phyloP scores from a whole-genome alignment of 129 eudicot species.

The Sambucus nigra region DNA sequence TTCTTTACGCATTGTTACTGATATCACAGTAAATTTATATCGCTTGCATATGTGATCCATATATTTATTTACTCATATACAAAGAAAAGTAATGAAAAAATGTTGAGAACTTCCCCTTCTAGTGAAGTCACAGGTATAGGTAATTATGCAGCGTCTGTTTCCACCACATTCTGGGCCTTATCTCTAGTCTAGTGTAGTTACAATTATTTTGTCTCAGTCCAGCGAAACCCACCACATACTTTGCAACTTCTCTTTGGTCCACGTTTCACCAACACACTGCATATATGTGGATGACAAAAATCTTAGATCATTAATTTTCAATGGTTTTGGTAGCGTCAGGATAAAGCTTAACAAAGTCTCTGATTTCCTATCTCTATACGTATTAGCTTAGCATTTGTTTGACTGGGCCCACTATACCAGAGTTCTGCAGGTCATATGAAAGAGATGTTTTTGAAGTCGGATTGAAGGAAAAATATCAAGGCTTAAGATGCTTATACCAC shows the following conservation, averaged over 20 bases:
- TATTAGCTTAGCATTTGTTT: no score
- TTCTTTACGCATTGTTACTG: no score
- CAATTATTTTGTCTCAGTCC: constrained; percentile 11
- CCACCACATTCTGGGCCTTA: constrained; percentile 12
- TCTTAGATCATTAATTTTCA: constrained; percentile 1
- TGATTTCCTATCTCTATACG: no score
- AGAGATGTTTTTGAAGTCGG: no score
- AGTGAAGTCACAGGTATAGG: neutral
- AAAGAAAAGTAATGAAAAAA: neutral
- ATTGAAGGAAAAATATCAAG: no score
- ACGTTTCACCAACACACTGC: constrained; percentile 10
- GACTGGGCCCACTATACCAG: no score
- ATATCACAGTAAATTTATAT: no score
- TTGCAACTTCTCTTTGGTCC: constrained; percentile 12
- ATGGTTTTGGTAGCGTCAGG: constrained; percentile 10
- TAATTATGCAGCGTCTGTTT: no score
- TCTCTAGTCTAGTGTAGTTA: constrained; percentile 4
- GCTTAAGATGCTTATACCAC: no score
- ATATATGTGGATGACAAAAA: constrained; percentile 25
- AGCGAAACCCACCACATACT: constrained; percentile 15
- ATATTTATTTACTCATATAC: neutral
- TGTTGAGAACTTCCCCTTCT: neutral
- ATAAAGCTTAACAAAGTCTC: constrained; percentile 11
- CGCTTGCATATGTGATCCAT: neutral
- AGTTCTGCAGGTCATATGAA: no score